These are phyloP conservation scores for Paraphaeosphaeria minitans DNA, from an alignment of 2,329 filamentous ascomycete species.

Conservation along the genomic window DNA sequence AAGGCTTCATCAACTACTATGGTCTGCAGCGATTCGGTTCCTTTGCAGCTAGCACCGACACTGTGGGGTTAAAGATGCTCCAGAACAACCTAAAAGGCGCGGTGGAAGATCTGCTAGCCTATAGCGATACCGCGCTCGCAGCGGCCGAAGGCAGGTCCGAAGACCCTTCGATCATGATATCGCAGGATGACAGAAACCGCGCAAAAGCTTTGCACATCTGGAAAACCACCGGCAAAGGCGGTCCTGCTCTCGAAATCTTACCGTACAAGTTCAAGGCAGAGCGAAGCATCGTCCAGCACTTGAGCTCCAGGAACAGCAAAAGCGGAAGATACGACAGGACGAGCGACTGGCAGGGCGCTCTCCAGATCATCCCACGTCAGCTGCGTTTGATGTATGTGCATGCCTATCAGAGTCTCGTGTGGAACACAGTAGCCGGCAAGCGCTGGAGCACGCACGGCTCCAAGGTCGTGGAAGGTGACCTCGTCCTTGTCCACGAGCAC, in stretches of 20 bases:
- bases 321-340: slow-evolving; percentile 55
- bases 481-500: slow-evolving; percentile 71
- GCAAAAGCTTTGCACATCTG: slow-evolving; percentile 80
- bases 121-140: slow-evolving; percentile 66
- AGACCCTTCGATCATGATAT: slow-evolving; percentile 56
- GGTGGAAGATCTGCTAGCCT: slow-evolving; percentile 76
- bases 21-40: slow-evolving; percentile 97
- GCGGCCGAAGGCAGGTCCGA: slow-evolving; percentile 53
- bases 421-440: slow-evolving; percentile 84
- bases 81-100: slow-evolving; percentile 81
- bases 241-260: slow-evolving; percentile 68
- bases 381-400: slow-evolving; percentile 94
- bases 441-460: slow-evolving; percentile 78
- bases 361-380: slow-evolving; percentile 79
- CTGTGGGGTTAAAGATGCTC: slow-evolving; percentile 82
- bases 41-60: slow-evolving; percentile 82
- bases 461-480: slow-evolving; percentile 80
- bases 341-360: slow-evolving; percentile 78
- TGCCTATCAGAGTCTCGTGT: slow-evolving; percentile 92
- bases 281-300: slow-evolving; percentile 75
- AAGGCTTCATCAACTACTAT: slow-evolving; percentile 97
- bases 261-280: slow-evolving; percentile 86
- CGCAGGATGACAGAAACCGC: slow-evolving; percentile 77
- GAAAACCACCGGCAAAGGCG: slow-evolving; percentile 63
- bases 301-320: slow-evolving; percentile 56